Base-by-base conservation (phyloP, 225 moss, liverwort and hornwort species). In the Bryoerythrophyllum caledonicum region DNA sequence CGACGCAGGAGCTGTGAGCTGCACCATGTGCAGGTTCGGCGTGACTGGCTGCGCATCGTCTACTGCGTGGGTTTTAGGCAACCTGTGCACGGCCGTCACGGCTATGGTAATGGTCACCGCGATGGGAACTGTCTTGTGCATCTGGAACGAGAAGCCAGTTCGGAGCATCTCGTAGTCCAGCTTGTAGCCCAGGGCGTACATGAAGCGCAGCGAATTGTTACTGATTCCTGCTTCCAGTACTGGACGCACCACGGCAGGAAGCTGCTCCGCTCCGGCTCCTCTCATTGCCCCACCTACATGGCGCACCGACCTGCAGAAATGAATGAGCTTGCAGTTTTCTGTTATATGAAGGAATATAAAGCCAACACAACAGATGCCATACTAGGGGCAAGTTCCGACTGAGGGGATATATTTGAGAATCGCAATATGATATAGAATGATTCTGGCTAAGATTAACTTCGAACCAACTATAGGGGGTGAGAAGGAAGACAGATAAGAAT, bases 221-320 rank as follows among this genome's bases (percentile, higher is more conserved):
- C 94, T 90, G 40, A 97, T 97, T 46, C 63, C 83, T 52, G 93
- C 90, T 75, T 97, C 94, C n/a, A 94, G 76, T 65, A 94, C 86
- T 56, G 83, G 90, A 40, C 93, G 91, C 78, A 99, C 93, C 55
- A 99, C 70, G 16, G 97, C 94, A 26, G 90, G 89, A 62, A 93
- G 85, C 68, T 93, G 97, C 63, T 99, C 94, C 69, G 91, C 91
- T 73, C 93, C 97, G 58, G 90, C 91, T 64, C 93, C 97, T 82
- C 94, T 86, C 90, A 94, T 94, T 37, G 91, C 86, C 74, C 94
- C 93, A 61, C 93, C 97, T 19, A 91, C 90, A 80, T 99, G 94
- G 69, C 93, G 88, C 68, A 91, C 87, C 61, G 87, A 90, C 97
- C 89, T 94, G 86, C 55, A 21, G 15, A 34, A 40, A 32, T 64